phyloP scores from a whole-genome alignment of 225 moss, liverwort and hornwort species.

The Lunularia cruciata region DNA sequence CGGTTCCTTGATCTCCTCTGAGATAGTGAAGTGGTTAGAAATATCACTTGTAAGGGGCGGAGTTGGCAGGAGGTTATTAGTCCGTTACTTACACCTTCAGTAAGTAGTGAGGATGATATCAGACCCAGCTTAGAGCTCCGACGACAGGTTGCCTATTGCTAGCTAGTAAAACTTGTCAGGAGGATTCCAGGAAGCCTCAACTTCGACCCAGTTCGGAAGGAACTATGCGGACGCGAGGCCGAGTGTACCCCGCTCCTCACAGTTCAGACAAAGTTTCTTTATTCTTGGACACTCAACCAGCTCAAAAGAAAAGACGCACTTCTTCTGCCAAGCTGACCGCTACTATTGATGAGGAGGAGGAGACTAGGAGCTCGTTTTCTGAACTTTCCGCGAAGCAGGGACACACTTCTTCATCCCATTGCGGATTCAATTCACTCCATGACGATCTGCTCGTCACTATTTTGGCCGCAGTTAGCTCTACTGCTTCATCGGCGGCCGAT shows the following conservation, averaged over 20 bases:
- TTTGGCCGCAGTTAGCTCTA: conserved; percentile 30
- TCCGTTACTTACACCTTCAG: too few relatives aligned
- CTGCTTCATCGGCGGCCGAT: conserved; percentile 28
- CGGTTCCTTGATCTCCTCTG: too few relatives aligned
- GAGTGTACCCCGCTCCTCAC: conserved; percentile 25
- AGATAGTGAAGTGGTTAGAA: too few relatives aligned
- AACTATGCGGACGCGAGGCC: conserved; percentile 37
- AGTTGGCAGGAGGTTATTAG: too few relatives aligned
- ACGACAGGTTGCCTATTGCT: too few relatives aligned
- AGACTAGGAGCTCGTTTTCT: not conserved
- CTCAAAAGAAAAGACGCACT: conserved; percentile 22
- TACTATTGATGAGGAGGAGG: not conserved
- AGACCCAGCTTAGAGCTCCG: too few relatives aligned
- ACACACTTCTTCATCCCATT: not conserved
- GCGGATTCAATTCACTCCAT: conserved; percentile 28
- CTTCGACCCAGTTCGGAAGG: not conserved
- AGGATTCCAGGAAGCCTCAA: too few relatives aligned
- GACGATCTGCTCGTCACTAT: conserved; percentile 37
- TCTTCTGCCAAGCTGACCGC: too few relatives aligned
- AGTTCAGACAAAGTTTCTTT: not conserved
- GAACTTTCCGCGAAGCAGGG: not conserved
- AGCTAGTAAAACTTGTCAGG: too few relatives aligned
- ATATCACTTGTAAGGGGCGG: too few relatives aligned
- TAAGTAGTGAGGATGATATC: too few relatives aligned
- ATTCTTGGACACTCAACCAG: conserved; percentile 1